Conservation (phyloP, 2,329 filamentous ascomycete species). For the Zymoseptoria pseudotritici region DNA sequence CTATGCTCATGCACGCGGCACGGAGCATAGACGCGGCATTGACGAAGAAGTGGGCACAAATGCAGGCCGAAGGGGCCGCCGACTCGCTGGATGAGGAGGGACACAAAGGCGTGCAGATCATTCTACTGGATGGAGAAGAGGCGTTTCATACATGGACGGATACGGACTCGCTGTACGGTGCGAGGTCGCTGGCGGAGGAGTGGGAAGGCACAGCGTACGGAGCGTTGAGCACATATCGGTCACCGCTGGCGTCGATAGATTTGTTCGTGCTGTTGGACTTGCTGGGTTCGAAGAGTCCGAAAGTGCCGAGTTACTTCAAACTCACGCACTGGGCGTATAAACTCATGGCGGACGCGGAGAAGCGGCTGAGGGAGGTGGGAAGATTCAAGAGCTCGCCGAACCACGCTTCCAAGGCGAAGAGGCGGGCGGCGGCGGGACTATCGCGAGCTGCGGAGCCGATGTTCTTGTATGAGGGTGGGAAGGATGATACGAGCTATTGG, state of each 20-base stretch:
- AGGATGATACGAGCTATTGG: constrained; percentile 43
- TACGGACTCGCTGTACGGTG: constrained; percentile 79
- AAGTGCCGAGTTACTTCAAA: constrained; percentile 76
- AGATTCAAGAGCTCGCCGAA: constrained; percentile 58
- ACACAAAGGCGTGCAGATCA: constrained; percentile 75
- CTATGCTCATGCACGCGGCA: constrained; percentile 83
- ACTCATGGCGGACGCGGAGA: constrained; percentile 65
- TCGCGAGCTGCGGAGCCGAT: constrained; percentile 6
- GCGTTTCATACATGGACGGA: constrained; percentile 76
- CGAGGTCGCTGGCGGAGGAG: constrained; percentile 65
- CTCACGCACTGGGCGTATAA: constrained; percentile 92
- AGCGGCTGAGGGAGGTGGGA: constrained; percentile 59
- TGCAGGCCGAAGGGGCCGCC: constrained; percentile 46
- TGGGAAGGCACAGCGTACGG: constrained; percentile 70
- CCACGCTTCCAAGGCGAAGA: constrained; percentile 31
- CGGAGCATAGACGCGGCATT: constrained; percentile 71
- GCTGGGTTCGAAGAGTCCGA: constrained; percentile 62
- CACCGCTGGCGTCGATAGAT: constrained; percentile 68
- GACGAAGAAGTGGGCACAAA: constrained; percentile 71
- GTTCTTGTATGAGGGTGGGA: constrained; percentile 62
- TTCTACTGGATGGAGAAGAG: constrained; percentile 91
- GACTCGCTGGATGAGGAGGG: constrained; percentile 53
- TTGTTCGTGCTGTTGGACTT: constrained; percentile 90
- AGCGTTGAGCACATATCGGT: constrained; percentile 66
- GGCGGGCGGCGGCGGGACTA: background rate